Conservation (phyloP, 148 eudicot species). For the Fagopyrum homotropicum region DNA sequence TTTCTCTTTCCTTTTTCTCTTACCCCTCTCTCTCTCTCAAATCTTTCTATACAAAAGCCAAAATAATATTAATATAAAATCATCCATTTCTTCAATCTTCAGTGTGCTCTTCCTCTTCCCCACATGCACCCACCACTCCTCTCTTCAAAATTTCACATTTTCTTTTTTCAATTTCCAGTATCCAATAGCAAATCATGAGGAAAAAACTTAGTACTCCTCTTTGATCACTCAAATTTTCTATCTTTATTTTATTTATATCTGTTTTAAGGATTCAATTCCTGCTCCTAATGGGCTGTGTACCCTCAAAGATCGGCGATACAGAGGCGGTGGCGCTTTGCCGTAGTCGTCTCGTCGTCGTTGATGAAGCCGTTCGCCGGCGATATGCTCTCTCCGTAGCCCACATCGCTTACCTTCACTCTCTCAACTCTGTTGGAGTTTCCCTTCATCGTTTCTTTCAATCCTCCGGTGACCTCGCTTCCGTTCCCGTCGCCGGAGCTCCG, state of each 20-base stretch:
- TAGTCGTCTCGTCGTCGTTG: slow-evolving; percentile 38
- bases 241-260: not conserved
- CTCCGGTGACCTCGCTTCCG: slow-evolving; percentile 8
- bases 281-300: slow-evolving; percentile 61
- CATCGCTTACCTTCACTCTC: slow-evolving; percentile 50
- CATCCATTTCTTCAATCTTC: too few relatives aligned
- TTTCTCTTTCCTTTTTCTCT: not conserved
- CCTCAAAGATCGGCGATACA: slow-evolving; percentile 65
- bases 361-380: slow-evolving; percentile 53
- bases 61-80: too few relatives aligned
- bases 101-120: not conserved
- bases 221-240: not conserved
- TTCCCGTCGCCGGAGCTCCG: slow-evolving; percentile 13
- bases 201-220: not conserved
- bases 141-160: not conserved
- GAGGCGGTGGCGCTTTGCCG: slow-evolving; percentile 82
- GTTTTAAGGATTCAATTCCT: not conserved
- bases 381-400: slow-evolving; percentile 63
- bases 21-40: not conserved
- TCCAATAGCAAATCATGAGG: not conserved
- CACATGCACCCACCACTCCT: slow-evolving; percentile 5
- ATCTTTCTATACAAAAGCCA: not conserved
- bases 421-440: slow-evolving; percentile 43
- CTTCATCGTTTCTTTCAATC: slow-evolving; percentile 44
- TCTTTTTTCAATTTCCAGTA: not conserved